phyloP scores from a whole-genome alignment of 257 asterid genomes.

The Galeopsis tetrahit region DNA sequence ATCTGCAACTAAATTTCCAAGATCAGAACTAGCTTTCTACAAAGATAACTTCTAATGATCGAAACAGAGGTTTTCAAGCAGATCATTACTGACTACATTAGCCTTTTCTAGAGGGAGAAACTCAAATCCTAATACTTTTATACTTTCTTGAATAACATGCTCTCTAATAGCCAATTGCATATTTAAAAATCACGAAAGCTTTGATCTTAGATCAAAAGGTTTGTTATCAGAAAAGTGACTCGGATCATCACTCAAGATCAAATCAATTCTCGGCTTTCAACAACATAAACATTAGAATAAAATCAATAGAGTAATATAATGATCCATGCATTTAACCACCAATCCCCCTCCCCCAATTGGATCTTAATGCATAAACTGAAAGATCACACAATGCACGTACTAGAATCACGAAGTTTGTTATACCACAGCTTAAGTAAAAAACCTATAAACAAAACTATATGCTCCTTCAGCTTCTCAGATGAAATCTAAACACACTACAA shows the following conservation, averaged over 20 bases:
- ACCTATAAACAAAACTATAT: constrained; percentile 27
- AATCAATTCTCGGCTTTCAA: neutral
- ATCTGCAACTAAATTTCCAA: constrained; percentile 23
- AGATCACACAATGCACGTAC: constrained; percentile 29
- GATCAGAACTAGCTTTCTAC: constrained; percentile 29
- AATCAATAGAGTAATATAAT: constrained; percentile 13
- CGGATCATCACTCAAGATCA: constrained; percentile 28
- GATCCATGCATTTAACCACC: constrained; percentile 7
- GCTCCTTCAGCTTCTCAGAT: neutral
- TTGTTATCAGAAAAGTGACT: constrained; percentile 1
- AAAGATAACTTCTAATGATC: neutral
- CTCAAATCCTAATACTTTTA: neutral
- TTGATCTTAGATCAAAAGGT: constrained; percentile 9
- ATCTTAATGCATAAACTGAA: constrained; percentile 32
- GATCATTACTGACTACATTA: constrained; percentile 21
- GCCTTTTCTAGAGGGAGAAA: constrained; percentile 4
- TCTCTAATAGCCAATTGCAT: neutral
- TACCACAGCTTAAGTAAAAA: constrained; percentile 22
- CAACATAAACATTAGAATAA: neutral
- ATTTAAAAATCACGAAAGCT: neutral
- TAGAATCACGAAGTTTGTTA: constrained; percentile 15
- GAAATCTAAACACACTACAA: constrained; percentile 31
- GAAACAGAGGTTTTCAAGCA: constrained; percentile 25
- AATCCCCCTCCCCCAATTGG: constrained; percentile 14
- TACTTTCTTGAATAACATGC: constrained; percentile 1